phyloP scores from a whole-genome alignment of 2,329 filamentous ascomycete species.

The Malbranchea cinnamomea region DNA sequence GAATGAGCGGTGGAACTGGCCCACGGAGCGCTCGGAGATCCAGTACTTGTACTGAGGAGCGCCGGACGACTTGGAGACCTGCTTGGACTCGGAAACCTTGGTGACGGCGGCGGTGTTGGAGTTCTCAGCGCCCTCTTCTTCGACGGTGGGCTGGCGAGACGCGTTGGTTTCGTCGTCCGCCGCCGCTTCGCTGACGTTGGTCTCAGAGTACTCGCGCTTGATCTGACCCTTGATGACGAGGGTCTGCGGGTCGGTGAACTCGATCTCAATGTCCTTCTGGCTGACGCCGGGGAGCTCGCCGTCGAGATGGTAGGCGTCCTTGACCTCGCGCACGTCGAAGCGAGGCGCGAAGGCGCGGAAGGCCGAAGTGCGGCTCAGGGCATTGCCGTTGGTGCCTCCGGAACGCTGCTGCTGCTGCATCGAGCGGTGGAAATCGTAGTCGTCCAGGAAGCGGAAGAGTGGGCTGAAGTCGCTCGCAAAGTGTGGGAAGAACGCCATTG shows the following conservation, averaged over 20 bases:
- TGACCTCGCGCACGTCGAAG: constrained; percentile 31
- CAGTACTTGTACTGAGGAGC: constrained; percentile 31
- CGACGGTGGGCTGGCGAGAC: constrained; percentile 35
- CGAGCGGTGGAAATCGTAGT: constrained; percentile 24
- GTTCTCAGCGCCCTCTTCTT: constrained; percentile 31
- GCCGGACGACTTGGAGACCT: constrained; percentile 17
- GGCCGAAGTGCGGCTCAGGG: constrained; percentile 2
- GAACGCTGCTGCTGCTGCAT: too few species aligned
- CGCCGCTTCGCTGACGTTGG: constrained; percentile 10
- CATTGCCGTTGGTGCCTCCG: constrained; percentile 1
- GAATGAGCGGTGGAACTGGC: constrained; percentile 43
- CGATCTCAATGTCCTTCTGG: constrained; percentile 30
- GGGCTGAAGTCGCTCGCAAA: constrained; percentile 23
- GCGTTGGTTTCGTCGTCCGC: constrained; percentile 12
- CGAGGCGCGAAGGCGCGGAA: constrained; percentile 22
- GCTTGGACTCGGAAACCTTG: constrained; percentile 7
- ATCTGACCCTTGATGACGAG: constrained; percentile 28
- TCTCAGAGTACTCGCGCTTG: constrained; percentile 19
- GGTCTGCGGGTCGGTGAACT: constrained; percentile 31
- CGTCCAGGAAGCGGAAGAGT: constrained; percentile 29
- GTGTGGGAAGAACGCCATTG: constrained; percentile 27
- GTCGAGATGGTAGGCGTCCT: constrained; percentile 28
- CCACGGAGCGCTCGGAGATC: constrained; percentile 42
- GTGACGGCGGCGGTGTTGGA: constrained; percentile 7
- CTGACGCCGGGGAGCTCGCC: constrained; percentile 31